Evolutionary conservation across 768 basidiomycete genomes (phyloP).

Genomic region (Paxillus rubicundulus): DNA sequence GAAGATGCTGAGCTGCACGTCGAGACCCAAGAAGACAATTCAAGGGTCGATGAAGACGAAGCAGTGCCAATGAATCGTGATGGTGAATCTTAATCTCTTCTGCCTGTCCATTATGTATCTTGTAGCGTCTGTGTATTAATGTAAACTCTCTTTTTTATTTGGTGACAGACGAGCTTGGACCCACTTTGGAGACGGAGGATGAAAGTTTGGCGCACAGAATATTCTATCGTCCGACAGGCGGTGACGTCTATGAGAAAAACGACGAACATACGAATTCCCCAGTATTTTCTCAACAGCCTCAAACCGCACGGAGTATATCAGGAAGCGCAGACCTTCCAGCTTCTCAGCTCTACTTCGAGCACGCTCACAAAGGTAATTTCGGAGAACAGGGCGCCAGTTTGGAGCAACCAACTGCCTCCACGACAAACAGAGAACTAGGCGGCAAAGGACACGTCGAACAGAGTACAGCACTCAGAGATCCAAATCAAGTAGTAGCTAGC

Average conservation of each 20-base stretch:
- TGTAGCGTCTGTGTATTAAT: constrained; percentile 32
- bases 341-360: not conserved
- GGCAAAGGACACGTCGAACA: not conserved
- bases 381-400: no score
- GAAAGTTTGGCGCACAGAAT: not conserved
- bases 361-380: not conserved
- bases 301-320: not conserved
- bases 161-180: constrained; percentile 22
- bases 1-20: constrained; percentile 15
- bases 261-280: not conserved
- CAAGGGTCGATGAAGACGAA: constrained; percentile 12
- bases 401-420: not conserved
- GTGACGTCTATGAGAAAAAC: constrained; percentile 4
- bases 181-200: constrained; percentile 11
- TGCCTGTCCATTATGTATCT: constrained; percentile 20
- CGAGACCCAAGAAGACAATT: constrained; percentile 14
- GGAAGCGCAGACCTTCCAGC: not conserved
- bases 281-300: not conserved
- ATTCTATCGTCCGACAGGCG: constrained; percentile 4
- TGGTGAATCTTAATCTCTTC: constrained; percentile 44
- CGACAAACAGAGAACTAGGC: not conserved
- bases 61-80: constrained; percentile 24
- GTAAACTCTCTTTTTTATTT: constrained; percentile 9
- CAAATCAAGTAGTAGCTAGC: not conserved
- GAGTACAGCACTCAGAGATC: not conserved